phyloP scores from a whole-genome alignment of 2,329 filamentous ascomycete species.

The Intubia oerlemansii region DNA sequence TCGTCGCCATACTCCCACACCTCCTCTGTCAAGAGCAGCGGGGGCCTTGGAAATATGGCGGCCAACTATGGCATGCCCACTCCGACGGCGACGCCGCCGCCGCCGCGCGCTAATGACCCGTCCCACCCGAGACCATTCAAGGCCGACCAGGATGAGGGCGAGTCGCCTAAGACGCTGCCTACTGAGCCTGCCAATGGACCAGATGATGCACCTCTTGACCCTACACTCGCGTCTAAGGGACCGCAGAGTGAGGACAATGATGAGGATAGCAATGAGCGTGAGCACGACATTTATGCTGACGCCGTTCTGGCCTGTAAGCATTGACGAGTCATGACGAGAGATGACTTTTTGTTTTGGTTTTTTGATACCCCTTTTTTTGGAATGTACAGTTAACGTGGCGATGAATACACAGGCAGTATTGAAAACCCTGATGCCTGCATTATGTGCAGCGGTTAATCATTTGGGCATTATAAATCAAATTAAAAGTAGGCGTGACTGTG shows the following conservation, averaged over 20 bases:
- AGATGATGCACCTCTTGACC: slow-evolving; percentile 36
- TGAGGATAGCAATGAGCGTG: slow-evolving; percentile 49
- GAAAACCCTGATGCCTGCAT: slow-evolving; percentile 88
- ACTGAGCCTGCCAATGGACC: slow-evolving; percentile 46
- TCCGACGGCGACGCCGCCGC: slow-evolving; percentile 25
- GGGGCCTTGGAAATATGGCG: too few species aligned
- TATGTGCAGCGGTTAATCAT: slow-evolving; percentile 98
- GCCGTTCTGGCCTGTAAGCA: slow-evolving; percentile 78
- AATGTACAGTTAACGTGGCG: too few species aligned
- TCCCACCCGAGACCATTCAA: slow-evolving; percentile 48
- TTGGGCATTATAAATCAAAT: too few species aligned
- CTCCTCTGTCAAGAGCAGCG: too few species aligned
- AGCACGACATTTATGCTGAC: slow-evolving; percentile 89
- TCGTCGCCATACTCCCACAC: slow-evolving; percentile 41
- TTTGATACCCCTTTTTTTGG: too few species aligned
- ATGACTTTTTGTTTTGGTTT: too few species aligned
- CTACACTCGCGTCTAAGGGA: slow-evolving; percentile 13
- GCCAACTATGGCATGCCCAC: slow-evolving; percentile 11
- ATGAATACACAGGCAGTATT: too few species aligned
- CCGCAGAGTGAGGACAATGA: slow-evolving; percentile 43
- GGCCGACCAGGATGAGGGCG: slow-evolving; percentile 55
- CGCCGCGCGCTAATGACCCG: slow-evolving; percentile 10
- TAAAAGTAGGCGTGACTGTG: too few species aligned
- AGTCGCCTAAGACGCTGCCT: slow-evolving; percentile 57
- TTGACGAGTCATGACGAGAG: too few species aligned